Conservation (phyloP, 2,329 filamentous ascomycete species). For the Ophiostoma australiae region DNA sequence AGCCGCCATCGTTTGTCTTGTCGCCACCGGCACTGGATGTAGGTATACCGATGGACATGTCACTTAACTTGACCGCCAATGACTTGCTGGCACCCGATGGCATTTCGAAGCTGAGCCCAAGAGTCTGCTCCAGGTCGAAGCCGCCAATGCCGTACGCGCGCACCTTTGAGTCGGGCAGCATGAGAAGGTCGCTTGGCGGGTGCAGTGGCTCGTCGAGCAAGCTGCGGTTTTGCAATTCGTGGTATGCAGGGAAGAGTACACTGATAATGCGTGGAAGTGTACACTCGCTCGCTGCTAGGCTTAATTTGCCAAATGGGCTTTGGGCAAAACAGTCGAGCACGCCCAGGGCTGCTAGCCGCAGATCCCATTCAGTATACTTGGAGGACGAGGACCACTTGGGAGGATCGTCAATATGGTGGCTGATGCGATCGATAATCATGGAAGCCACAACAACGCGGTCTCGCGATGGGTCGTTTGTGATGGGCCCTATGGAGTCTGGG, state of each 20-base stretch:
- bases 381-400: conserved; percentile 39
- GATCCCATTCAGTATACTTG: conserved; percentile 39
- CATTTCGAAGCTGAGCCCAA: conserved; percentile 11
- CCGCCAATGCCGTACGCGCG: conserved; percentile 26
- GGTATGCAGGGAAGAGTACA: conserved; percentile 24
- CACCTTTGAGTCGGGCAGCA: conserved; percentile 13
- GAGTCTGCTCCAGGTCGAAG: conserved; percentile 20
- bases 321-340: conserved; percentile 57
- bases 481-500: conserved; percentile 60
- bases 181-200: not conserved
- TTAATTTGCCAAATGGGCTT: conserved; percentile 56
- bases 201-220: conserved; percentile 22
- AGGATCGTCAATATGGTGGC: conserved; percentile 55
- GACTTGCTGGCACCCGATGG: not conserved
- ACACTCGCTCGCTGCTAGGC: conserved; percentile 63
- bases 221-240: conserved; percentile 23
- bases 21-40: not conserved
- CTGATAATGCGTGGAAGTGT: conserved; percentile 67
- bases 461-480: conserved; percentile 42
- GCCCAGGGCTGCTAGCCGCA: conserved; percentile 46
- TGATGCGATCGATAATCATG: conserved; percentile 57
- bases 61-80: not conserved
- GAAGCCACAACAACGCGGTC: conserved; percentile 42
- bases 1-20: not conserved
- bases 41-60: not conserved